These are phyloP conservation scores for Tulasnella sp. DNA, from an alignment of 768 basidiomycete genomes.

Conservation along the genomic window DNA sequence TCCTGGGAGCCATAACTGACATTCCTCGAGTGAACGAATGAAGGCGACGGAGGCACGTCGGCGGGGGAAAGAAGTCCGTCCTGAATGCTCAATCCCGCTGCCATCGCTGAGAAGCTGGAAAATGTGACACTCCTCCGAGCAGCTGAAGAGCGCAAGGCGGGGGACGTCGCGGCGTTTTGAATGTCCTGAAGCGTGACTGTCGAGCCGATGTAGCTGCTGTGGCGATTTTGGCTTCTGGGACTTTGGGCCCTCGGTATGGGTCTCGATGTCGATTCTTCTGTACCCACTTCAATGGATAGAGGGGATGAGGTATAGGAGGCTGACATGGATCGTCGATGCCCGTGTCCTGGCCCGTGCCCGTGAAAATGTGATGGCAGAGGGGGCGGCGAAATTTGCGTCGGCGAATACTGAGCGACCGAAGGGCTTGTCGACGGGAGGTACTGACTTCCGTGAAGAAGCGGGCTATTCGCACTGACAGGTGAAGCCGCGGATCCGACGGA, in stretches of 20 bases:
- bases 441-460: background rate
- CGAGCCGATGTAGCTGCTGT: background rate
- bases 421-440: background rate
- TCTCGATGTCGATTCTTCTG: background rate
- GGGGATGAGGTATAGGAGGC: conserved; percentile 8
- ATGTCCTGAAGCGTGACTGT: background rate
- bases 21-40: background rate
- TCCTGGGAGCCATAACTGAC: background rate
- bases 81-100: background rate
- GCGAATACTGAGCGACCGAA: background rate
- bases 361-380: background rate
- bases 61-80: background rate
- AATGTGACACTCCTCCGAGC: conserved; percentile 10
- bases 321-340: conserved; percentile 6
- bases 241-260: background rate
- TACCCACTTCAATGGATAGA: background rate
- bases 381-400: background rate
- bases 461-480: background rate
- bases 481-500: background rate
- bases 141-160: background rate
- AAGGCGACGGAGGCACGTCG: background rate
- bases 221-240: background rate
- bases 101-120: conserved; percentile 9
- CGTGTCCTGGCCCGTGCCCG: background rate
- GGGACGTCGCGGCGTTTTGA: background rate